Base-by-base conservation (phyloP, 441 rosid genomes). In the Erysimum cheiri region DNA sequence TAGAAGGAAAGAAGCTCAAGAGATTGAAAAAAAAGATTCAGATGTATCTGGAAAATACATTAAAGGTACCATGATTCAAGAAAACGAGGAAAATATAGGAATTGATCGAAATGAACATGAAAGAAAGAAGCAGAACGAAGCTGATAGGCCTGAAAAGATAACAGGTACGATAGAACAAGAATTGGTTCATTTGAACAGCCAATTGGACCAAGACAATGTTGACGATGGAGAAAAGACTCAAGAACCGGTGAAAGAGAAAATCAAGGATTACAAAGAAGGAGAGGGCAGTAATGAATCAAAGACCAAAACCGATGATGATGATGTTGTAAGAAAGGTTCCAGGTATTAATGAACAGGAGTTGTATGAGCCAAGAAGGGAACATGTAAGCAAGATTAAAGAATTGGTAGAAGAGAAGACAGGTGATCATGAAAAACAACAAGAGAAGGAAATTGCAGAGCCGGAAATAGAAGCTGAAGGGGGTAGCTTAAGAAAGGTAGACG, bases 11-110 rank as follows among this genome's bases (percentile, higher is more conserved):
- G 35, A 41, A 43, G 31, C 22, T 48, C 60, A 66, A 57, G 52
- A 17, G 37, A 28, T n/a, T 59, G 52, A 8, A 12, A 35, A 55
- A 11, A 17, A 4, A 4, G 31, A 62, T 46, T 62, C 37, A 15
- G 61, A 60, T 41, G 55, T 9, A 1, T 32, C 37, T 70, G 55
- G 5, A 58, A 58, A 4, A 60, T 9, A 17, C 28, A 47, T 13
- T 17, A 9, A 48, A 60, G 35, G 36, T 14, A 36, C 55, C 14
- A 62, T 0, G 32, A 14, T 54, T 4, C 63, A 87, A 75, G 93
- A 92, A 75, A 71, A 73, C 15, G 58, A 58, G 1, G 54, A 26
- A 32, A 60, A 52, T 4, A 56, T 39, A 69, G 55, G 2, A 64
- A 44, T 56, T 52, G 29, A 33, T 54, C 33, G 33, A 50, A 37